Evolutionary conservation across 495 filamentous ascomycete genomes (phyloP), one percentile per base, ranked within the genome.

Genomic region (Penicillium atrosanguineum): DNA sequence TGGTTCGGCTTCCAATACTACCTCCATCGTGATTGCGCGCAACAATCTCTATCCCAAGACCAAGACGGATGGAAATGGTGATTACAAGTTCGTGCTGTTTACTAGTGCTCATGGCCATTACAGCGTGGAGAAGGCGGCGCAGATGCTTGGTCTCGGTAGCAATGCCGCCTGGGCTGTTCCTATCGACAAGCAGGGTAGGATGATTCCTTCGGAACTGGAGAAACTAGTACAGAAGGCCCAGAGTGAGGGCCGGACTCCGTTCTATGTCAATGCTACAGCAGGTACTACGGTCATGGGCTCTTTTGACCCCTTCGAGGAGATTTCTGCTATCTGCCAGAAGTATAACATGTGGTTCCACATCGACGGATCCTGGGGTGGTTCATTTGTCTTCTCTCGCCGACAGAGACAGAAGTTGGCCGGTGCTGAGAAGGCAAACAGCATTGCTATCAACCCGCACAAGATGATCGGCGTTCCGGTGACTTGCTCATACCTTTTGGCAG

Each of bases 251-350:
- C 79, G 81, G 49, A 92, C 88, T 6, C 93, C 94, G 0, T 89
- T 98, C 60, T 98, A 93, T 71, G 90, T 97, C 64, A 97, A 96
- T 64, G 88, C 93, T 5, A 96, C 93, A 1, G 93, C 94, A 4
- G 93, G 93, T 18, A 97, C 94, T 15, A 98, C 94, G 3, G 94
- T 96, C 9, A 71, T 92, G 52, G 94, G 93, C 18, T 90, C 89
- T 14, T 98, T 87, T 66, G 93, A 97, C 67, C 89, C 88, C 2
- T 84, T 97, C 56, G 65, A 76, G 19, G 80, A 76, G 12, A 87
- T 97, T 55, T 79, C 86, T 1, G 79, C 77, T 25, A 75, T 97
- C 15, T 95, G 91, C 75, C 69, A 78, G 45, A 77, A 79, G 53
- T 74, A 89, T 61, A 80, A 81, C 29, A 72, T 97, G 37, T 97